Base-by-base conservation (phyloP, 805 yeast genomes). In the Candida ficus region DNA sequence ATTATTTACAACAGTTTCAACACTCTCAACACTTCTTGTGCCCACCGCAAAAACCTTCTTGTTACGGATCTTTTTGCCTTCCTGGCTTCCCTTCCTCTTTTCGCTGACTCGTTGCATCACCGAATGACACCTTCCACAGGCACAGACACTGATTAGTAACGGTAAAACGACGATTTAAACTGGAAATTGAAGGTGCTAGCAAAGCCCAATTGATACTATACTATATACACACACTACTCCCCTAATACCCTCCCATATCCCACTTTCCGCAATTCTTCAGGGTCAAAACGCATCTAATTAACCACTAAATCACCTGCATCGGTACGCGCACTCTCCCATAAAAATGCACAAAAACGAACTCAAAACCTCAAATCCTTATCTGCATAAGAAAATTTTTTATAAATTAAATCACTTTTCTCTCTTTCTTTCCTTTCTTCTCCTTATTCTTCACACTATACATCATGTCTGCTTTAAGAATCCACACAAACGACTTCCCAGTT, bases 401-500 rank as follows among this genome's bases (percentile, higher is more conserved):
- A 31, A 29, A 29, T 10, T 11, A 9, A 4, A 29, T 29, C 31
- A 17, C 22, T 22, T 8, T 33, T 22, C 28, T n/a, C 19, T 6
- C 12, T 18, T 21, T 12, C 7, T 19, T 28, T 16, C 12, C 9
- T 33, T 10, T 17, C 13, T 6, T 12, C 5, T 28, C 16, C 7
- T 19, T 7, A 11, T n/a, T 5, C 19, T 25, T 7, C 20, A 10
- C n/a, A 14, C 28, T 18, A 7, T 22, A 4, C 6, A 25, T 21
- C 31, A 41, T 41, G 43, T 13, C 43, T 3, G 34, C 39, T 25
- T 16, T 53, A 26, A 45, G 28, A 21, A 37, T 52, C 18, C 43
- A 49, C 42, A 53, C 54, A 21, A 53, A 49, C 11, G 54, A 59
- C 33, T 60, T 64, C 7, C 72, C 72, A 7, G 64, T 67, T 16